Conservation (phyloP, 2,329 filamentous ascomycete genomes). For the Zasmidium cellare region DNA sequence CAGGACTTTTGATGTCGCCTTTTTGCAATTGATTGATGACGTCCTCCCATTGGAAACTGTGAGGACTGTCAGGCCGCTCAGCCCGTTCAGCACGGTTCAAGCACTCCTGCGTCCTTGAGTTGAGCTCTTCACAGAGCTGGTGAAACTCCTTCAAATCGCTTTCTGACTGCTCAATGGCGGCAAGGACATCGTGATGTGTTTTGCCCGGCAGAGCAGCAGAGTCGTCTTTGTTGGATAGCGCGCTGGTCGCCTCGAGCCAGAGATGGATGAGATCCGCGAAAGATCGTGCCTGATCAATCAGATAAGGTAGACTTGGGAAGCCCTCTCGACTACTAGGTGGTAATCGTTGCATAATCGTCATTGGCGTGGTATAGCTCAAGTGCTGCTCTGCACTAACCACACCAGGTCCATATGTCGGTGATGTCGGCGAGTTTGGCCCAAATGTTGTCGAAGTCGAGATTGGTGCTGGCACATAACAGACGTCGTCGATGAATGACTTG, state of each 20-base stretch:
- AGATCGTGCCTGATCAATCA: slow-evolving; percentile 85
- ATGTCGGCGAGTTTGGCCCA: slow-evolving; percentile 43
- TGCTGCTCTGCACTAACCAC: slow-evolving; percentile 34
- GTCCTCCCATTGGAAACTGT: slow-evolving; percentile 55
- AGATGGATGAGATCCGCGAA: slow-evolving; percentile 81
- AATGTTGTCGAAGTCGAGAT: slow-evolving; percentile 50
- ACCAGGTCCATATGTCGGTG: slow-evolving; percentile 27
- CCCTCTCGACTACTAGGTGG: slow-evolving; percentile 82
- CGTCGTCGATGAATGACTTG: slow-evolving; percentile 81
- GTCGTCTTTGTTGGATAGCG: slow-evolving; percentile 19
- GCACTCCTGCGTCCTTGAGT: slow-evolving; percentile 51
- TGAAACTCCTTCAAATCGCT: slow-evolving; percentile 53
- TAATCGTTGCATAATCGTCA: slow-evolving; percentile 82
- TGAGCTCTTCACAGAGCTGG: slow-evolving; percentile 48
- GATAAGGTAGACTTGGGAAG: slow-evolving; percentile 87
- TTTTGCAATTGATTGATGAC: slow-evolving; percentile 48
- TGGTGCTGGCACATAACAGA: slow-evolving; percentile 80
- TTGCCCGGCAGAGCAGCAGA: slow-evolving; percentile 19
- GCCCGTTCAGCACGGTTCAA: slow-evolving; percentile 54
- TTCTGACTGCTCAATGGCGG: slow-evolving; percentile 35
- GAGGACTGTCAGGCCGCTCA: slow-evolving; percentile 50
- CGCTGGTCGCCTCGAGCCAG: slow-evolving; percentile 63
- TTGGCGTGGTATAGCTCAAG: slow-evolving; percentile 75
- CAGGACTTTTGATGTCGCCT: slow-evolving; percentile 19
- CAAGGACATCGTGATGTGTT: slow-evolving; percentile 35